Percentiles rank a stretch among this genome's conserved stretches.
These are phyloP conservation scores for Tulasnella sp. DNA, from an alignment of 768 basidiomycete genomes.

Conservation along the genomic window DNA sequence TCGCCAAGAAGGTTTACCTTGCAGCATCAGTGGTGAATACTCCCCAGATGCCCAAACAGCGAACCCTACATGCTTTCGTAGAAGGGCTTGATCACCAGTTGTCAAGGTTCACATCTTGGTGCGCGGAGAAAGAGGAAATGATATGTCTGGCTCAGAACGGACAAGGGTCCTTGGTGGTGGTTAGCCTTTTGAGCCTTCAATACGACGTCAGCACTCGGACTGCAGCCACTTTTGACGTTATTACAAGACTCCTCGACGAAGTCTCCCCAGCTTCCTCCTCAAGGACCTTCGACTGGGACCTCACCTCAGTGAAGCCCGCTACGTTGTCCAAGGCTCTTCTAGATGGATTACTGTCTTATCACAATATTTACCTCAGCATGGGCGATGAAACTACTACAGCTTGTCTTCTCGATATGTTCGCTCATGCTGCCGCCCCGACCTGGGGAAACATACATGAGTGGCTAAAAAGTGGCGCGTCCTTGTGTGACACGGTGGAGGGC, in stretches of 20 bases:
- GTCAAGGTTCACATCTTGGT: conserved; percentile 54
- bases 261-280: conserved; percentile 23
- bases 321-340: conserved; percentile 47
- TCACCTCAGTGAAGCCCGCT: conserved; percentile 38
- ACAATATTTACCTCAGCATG: conserved; percentile 49
- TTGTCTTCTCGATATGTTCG: conserved; percentile 53
- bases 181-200: conserved; percentile 59
- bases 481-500: conserved; percentile 27
- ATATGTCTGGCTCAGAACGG: conserved; percentile 54
- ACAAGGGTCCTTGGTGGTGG: conserved; percentile 34
- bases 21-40: conserved; percentile 27
- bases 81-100: conserved; percentile 60
- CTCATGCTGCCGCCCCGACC: conserved; percentile 51
- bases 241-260: conserved; percentile 31
- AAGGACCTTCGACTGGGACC: conserved; percentile 24
- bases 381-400: conserved; percentile 44
- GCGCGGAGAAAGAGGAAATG: conserved; percentile 52
- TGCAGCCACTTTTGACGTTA: conserved; percentile 45
- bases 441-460: conserved; percentile 66
- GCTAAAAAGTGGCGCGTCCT: conserved; percentile 63
- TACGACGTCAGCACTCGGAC: conserved; percentile 49
- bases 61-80: conserved; percentile 70
- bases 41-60: conserved; percentile 22
- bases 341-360: conserved; percentile 47
- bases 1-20: conserved; percentile 32